Conservation (phyloP, 345 rosid genomes). For the Nephelium lappaceum region DNA sequence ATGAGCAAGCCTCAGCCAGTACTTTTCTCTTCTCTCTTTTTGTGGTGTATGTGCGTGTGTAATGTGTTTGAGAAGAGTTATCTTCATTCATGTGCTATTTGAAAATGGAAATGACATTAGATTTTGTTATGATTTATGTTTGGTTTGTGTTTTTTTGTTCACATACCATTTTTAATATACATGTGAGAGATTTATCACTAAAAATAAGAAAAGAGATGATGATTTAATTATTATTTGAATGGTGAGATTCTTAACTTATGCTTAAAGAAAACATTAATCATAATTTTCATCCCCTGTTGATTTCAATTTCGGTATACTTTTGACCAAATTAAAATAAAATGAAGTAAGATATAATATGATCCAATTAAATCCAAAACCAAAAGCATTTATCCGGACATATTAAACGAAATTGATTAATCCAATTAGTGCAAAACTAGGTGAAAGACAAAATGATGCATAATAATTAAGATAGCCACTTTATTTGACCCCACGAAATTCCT, state of each 20-base stretch:
- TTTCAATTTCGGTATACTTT: too few relatives aligned
- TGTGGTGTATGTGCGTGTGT: neutral
- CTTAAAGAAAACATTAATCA: neutral
- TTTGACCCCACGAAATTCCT: constrained; percentile 27
- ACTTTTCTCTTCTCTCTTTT: neutral
- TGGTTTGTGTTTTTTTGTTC: neutral
- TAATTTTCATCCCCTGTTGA: too few relatives aligned
- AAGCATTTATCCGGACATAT: neutral
- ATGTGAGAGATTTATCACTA: too few relatives aligned
- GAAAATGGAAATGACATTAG: constrained; percentile 9
- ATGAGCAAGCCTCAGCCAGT: constrained; percentile 15
- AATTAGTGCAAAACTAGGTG: constrained; percentile 36
- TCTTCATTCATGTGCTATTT: constrained; percentile 3
- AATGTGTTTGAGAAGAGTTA: neutral
- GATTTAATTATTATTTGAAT: too few relatives aligned
- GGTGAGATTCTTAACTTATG: neutral
- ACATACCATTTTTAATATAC: too few relatives aligned
- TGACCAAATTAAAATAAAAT: too few relatives aligned
- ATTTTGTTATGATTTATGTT: neutral
- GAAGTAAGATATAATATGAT: neutral
- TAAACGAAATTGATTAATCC: constrained; percentile 29
- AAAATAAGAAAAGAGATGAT: too few relatives aligned
- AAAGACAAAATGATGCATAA: constrained; percentile 45
- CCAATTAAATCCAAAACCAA: too few relatives aligned
- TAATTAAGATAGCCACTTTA: constrained; percentile 30